Conservation (phyloP, 169 alveolate genomes). For the Ichthyophthirius multifiliis region DNA sequence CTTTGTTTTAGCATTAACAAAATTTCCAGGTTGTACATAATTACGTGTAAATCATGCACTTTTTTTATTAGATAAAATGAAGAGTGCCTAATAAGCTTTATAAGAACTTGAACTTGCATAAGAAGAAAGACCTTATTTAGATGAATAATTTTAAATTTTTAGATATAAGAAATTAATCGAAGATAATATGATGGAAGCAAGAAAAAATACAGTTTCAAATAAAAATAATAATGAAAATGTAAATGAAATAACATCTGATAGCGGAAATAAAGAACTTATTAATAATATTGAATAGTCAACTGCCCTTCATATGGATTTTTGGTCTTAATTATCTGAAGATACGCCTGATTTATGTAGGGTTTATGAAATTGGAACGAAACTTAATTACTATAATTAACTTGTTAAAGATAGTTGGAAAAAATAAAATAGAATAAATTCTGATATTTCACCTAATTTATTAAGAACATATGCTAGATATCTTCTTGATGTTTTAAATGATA, state of each 20-base stretch:
- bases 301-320: conserved; percentile 33
- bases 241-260: conserved; percentile 31
- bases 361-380: conserved; percentile 35
- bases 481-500: conserved; percentile 34
- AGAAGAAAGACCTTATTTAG: conserved; percentile 28
- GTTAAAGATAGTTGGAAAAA: conserved; percentile 30
- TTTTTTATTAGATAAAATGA: conserved; percentile 37
- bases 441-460: conserved; percentile 33
- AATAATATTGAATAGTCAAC: conserved; percentile 28
- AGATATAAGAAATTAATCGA: conserved; percentile 42
- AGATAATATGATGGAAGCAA: conserved; percentile 28
- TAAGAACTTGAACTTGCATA: conserved; percentile 33
- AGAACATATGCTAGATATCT: conserved; percentile 35
- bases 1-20: conserved; percentile 17
- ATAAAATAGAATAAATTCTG: conserved; percentile 21
- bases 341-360: conserved; percentile 29
- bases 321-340: conserved; percentile 43
- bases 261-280: conserved; percentile 13
- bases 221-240: conserved; percentile 16
- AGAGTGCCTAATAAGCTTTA: conserved; percentile 23
- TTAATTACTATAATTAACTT: conserved; percentile 19
- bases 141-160: conserved; percentile 30
- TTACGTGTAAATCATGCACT: conserved; percentile 31
- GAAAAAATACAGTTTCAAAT: conserved; percentile 14
- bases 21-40: conserved; percentile 32